Evolutionary conservation across 768 basidiomycete species (phyloP).

Genomic region (Podaxis pistillaris): DNA sequence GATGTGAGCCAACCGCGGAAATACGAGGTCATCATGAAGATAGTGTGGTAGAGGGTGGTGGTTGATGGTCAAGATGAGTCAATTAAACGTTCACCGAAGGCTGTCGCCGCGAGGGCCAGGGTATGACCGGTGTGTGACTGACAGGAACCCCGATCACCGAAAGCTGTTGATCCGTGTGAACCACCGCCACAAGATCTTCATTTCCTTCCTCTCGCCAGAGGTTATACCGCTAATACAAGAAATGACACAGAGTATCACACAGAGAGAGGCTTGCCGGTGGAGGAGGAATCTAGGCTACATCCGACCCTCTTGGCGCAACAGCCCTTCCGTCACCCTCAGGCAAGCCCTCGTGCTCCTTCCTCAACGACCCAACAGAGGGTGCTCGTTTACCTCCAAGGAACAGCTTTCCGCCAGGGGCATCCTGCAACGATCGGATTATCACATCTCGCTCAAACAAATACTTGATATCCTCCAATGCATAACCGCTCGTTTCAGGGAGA

Average conservation of each 20-base stretch:
- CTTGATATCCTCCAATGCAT: conserved; percentile 45
- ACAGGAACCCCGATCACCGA: background rate
- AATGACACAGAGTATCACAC: background rate
- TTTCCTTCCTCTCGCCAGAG: too few relatives aligned
- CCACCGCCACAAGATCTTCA: background rate
- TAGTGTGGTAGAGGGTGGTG: background rate
- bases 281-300: background rate
- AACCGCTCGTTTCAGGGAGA: conserved; percentile 47
- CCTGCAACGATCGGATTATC: conserved; percentile 33
- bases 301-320: background rate
- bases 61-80: conserved; percentile 10
- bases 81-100: background rate
- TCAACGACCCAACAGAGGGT: conserved; percentile 23
- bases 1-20: conserved; percentile 56
- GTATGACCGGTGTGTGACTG: background rate
- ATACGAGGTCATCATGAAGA: conserved; percentile 50
- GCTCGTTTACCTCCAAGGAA: conserved; percentile 30
- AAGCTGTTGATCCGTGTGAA: conserved; percentile 2
- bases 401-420: conserved; percentile 38
- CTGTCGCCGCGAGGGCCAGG: background rate
- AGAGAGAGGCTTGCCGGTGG: background rate
- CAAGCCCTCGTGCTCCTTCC: background rate
- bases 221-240: background rate
- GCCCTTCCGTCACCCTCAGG: background rate
- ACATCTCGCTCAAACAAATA: conserved; percentile 40